Conservation (phyloP, 345 rosid species). For the Capsella bursapastoris region DNA sequence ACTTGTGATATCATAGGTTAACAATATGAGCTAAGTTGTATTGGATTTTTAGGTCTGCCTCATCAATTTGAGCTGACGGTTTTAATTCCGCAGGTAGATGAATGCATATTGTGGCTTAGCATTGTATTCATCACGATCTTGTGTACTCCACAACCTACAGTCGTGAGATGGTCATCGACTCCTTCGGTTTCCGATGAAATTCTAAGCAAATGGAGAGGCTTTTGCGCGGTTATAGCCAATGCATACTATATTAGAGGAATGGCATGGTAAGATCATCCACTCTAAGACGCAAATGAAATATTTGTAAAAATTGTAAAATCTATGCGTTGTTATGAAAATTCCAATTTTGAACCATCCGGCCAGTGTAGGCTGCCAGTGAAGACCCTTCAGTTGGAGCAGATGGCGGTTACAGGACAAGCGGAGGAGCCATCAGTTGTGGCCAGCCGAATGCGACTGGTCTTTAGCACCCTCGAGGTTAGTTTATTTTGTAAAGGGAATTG, state of each 20-base stretch:
- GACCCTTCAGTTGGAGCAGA: conserved; percentile 93
- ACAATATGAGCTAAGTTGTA: not conserved
- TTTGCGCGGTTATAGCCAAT: conserved; percentile 89
- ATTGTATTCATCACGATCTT: conserved; percentile 87
- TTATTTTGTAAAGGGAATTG: not conserved
- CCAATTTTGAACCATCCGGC: conserved; percentile 2
- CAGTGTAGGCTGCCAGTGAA: conserved; percentile 84
- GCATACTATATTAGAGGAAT: conserved; percentile 81
- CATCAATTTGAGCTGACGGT: not conserved
- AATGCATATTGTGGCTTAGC: conserved; percentile 91
- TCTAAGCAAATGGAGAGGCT: conserved; percentile 79
- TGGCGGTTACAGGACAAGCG: conserved; percentile 77
- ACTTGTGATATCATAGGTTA: not conserved
- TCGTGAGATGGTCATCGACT: conserved; percentile 83
- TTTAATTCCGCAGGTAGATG: conserved; percentile 61
- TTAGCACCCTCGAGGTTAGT: conserved; percentile 91
- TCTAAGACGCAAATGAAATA: not conserved
- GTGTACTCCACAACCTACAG: conserved; percentile 93
- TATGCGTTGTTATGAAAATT: not conserved
- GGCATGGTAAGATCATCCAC: conserved; percentile 78
- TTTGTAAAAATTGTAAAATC: not conserved
- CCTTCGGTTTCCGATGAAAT: conserved; percentile 70
- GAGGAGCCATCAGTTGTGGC: conserved; percentile 95
- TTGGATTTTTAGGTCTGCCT: not conserved
- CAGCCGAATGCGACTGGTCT: conserved; percentile 80